phyloP scores from a whole-genome alignment of 2,329 filamentous ascomycete species.

The Venturia asperata region DNA sequence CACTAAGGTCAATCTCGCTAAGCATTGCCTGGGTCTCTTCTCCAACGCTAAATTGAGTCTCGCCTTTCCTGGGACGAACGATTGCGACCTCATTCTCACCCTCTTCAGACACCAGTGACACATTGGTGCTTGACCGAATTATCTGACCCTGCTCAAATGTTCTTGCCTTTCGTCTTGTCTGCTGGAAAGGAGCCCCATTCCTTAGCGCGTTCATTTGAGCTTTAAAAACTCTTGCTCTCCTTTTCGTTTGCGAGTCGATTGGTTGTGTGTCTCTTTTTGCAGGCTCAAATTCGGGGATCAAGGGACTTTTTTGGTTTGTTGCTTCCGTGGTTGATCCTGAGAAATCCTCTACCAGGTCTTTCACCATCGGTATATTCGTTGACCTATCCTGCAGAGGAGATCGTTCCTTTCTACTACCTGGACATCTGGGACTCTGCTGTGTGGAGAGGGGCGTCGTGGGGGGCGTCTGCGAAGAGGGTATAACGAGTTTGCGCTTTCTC shows the following conservation, averaged over 20 bases:
- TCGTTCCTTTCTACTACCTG: neutral
- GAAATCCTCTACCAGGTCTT: neutral
- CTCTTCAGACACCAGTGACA: neutral
- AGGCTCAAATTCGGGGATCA: neutral
- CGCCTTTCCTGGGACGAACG: neutral
- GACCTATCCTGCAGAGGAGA: neutral
- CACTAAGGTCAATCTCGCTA: neutral
- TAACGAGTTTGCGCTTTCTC: neutral
- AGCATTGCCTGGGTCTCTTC: constrained; percentile 10
- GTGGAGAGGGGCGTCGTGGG: constrained; percentile 11
- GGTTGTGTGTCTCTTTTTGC: neutral
- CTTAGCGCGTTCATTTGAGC: neutral
- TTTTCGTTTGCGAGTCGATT: constrained; percentile 4
- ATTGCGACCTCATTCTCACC: neutral
- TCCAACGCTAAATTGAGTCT: constrained; percentile 5
- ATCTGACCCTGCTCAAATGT: neutral
- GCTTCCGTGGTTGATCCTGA: neutral
- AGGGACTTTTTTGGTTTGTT: neutral
- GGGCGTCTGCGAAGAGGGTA: constrained; percentile 17
- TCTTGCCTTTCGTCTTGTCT: neutral
- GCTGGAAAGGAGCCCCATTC: neutral
- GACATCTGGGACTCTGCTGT: neutral
- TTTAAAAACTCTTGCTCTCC: constrained; percentile 3
- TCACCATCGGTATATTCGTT: neutral
- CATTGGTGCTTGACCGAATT: constrained; percentile 3